Percentiles rank a stretch among this genome's conserved stretches.
Evolutionary conservation across 352 stramenopile species (phyloP).

Genomic region (Globisporangium ultimum): DNA sequence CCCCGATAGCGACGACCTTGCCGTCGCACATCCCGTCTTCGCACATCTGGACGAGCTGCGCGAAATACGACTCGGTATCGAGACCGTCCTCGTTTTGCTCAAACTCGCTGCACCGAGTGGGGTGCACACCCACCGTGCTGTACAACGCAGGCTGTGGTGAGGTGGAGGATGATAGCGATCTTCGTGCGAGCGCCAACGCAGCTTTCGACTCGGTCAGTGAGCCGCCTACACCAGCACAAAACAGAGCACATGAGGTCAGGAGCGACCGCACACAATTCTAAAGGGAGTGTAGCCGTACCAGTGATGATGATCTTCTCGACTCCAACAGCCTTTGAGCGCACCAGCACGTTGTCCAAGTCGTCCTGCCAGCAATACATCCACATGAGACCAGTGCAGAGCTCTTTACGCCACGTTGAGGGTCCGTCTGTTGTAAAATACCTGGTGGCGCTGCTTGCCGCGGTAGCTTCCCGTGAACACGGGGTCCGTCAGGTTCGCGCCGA

Average conservation of each 20-base stretch:
- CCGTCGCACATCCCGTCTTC: constrained; percentile 50
- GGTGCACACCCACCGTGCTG: constrained; percentile 87
- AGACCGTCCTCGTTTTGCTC: constrained; percentile 39
- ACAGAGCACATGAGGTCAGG: not conserved
- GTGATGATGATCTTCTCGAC: constrained; percentile 93
- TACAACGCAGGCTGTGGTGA: constrained; percentile 34
- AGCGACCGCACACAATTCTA: not conserved
- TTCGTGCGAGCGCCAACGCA: constrained; percentile 31
- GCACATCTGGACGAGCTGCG: constrained; percentile 48
- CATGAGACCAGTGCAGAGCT: constrained; percentile 3
- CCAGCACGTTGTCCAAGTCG: constrained; percentile 64
- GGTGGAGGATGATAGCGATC: not conserved
- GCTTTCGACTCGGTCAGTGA: constrained; percentile 38
- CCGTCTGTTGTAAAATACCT: constrained; percentile 47
- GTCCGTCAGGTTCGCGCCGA: constrained; percentile 94
- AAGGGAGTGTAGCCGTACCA: constrained; percentile 20
- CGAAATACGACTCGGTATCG: constrained; percentile 61
- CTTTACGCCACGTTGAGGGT: no score
- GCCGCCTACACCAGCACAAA: constrained; percentile 16
- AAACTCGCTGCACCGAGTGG: constrained; percentile 92
- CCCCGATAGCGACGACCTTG: constrained; percentile 92
- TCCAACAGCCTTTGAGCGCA: constrained; percentile 75
- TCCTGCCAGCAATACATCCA: constrained; percentile 4
- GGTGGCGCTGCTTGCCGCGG: constrained; percentile 85
- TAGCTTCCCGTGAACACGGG: constrained; percentile 90